Percentiles rank a stretch among this genome's conserved stretches.
phyloP scores from a whole-genome alignment of 345 rosid species.

The Cardamine occulta region DNA sequence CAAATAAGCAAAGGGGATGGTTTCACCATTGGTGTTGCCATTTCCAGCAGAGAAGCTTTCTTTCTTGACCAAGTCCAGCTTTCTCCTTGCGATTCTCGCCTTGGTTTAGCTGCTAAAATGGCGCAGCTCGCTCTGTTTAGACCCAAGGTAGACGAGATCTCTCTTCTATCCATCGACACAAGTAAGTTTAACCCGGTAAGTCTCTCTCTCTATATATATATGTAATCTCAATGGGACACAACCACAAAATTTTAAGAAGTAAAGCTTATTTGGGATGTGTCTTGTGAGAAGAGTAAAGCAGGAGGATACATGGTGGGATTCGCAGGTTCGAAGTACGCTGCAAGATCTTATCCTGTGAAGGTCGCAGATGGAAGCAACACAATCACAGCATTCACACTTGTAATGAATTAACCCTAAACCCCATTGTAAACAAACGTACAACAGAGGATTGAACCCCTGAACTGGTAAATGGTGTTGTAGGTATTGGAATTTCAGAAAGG shows the following conservation, averaged over 20 bases:
- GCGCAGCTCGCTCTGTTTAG: constrained; percentile 76
- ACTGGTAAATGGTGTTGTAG: constrained; percentile 34
- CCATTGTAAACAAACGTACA: neutral
- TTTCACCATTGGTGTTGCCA: constrained; percentile 73
- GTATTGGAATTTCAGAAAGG: constrained; percentile 86
- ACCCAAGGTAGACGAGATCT: constrained; percentile 80
- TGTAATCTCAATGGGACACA: neutral
- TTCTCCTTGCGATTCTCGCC: constrained; percentile 89
- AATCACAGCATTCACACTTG: constrained; percentile 87
- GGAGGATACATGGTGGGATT: constrained; percentile 94
- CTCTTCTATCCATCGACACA: constrained; percentile 77
- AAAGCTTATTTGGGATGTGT: constrained; percentile 18
- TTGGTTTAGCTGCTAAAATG: constrained; percentile 49
- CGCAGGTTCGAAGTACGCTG: constrained; percentile 91
- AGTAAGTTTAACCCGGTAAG: constrained; percentile 61
- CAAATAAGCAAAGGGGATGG: constrained; percentile 70
- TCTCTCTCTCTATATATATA: neutral
- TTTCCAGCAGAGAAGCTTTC: constrained; percentile 69
- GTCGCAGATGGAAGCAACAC: constrained; percentile 67
- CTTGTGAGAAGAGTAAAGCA: constrained; percentile 47
- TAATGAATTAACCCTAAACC: constrained; percentile 46
- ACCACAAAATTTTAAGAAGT: neutral
- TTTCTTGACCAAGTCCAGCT: constrained; percentile 65
- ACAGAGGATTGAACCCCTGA: neutral
- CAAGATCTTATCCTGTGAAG: constrained; percentile 74